Evolutionary conservation across 108 stramenopile species (phyloP), one percentile per base, ranked within the genome.

Genomic region (Skeletonema tropicum): DNA sequence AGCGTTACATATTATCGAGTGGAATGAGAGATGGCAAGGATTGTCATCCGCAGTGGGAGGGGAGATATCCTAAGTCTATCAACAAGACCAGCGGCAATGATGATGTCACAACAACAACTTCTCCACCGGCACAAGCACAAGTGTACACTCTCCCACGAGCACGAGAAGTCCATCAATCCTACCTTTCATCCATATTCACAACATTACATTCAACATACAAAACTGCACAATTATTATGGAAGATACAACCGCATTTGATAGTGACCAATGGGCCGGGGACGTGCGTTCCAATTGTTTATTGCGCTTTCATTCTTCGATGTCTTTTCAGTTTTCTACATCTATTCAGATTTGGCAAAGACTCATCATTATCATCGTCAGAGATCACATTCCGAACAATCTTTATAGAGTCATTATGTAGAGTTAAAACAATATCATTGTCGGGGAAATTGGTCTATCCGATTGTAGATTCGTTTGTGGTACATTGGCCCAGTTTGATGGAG

Each of bases 191-290:
- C 55, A 52, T 87, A 13, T 26, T 83, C 10, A 80, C 91, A 31
- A 90, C 91, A 10, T 26, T 85, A 10, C 65, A 71, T 39, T 79
- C 86, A 32, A 78, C 79, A 25, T 21, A 77, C 12, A 69, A 72
- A 33, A 83, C 90, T 9, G 14, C 86, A 6, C 46, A 55, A 32
- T 49, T 87, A 75, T 48, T 85, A 66, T 63, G 63, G 25, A 15
- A 29, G 23, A 64, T 85, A 45, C 91, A 83, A 57, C 96, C 96
- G 1, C 74, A 85, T 42, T 62, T 97, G 42, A 57, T 97, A 23
- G 59, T 97, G 8, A 87, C 87, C 78, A 97, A 97, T 82, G 96
- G 96, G 42, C 96, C 96, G 0, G 96, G 96, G 60, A 94, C 94
- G 0, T 94, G 94, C 73, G 57, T 97, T 5, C 96, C 96, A 9